Evolutionary conservation across 768 basidiomycete genomes (phyloP).

Genomic region (Cyathus striatus): DNA sequence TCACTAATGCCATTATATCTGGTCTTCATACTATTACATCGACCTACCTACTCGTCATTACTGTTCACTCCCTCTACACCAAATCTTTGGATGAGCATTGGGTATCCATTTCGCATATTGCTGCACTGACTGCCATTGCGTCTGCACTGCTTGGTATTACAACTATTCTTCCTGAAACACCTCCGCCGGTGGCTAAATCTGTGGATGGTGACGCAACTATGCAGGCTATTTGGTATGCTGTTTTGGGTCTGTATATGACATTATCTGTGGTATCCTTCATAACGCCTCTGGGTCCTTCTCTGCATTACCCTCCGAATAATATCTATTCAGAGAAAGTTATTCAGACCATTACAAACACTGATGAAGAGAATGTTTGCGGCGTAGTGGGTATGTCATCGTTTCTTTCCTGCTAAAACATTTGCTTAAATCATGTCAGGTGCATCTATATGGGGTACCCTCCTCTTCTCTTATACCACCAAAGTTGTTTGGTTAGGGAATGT

Average conservation of each 20-base stretch:
- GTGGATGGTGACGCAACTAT: slow-evolving; percentile 13
- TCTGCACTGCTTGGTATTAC: slow-evolving; percentile 36
- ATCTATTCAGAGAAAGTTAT: slow-evolving; percentile 75
- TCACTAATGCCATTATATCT: slow-evolving; percentile 26
- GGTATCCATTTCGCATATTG: slow-evolving; percentile 57
- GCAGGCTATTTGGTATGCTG: slow-evolving; percentile 45
- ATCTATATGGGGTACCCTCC: slow-evolving; percentile 54
- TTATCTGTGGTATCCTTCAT: slow-evolving; percentile 34
- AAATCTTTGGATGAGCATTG: slow-evolving; percentile 33
- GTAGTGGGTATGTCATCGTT: slow-evolving; percentile 38
- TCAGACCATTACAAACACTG: slow-evolving; percentile 50
- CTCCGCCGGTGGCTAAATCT: slow-evolving; percentile 10
- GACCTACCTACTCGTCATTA: slow-evolving; percentile 53
- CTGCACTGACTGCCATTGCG: slow-evolving; percentile 46
- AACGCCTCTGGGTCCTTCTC: slow-evolving; percentile 67
- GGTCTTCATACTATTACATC: slow-evolving; percentile 48
- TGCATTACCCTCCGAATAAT: slow-evolving; percentile 67
- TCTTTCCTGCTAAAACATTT: too few relatives aligned
- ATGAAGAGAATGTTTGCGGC: slow-evolving; percentile 74
- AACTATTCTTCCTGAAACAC: slow-evolving; percentile 50
- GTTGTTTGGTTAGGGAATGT: slow-evolving; percentile 82
- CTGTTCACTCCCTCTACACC: slow-evolving; percentile 47
- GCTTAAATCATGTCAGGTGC: slow-evolving; percentile 45
- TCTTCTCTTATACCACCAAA: slow-evolving; percentile 88
- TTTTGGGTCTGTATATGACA: slow-evolving; percentile 45